Evolutionary conservation across 1,284 basidiomycete genomes (phyloP), one percentile per base, ranked within the genome.

Genomic region (Pyrrhoderma lamaoense): DNA sequence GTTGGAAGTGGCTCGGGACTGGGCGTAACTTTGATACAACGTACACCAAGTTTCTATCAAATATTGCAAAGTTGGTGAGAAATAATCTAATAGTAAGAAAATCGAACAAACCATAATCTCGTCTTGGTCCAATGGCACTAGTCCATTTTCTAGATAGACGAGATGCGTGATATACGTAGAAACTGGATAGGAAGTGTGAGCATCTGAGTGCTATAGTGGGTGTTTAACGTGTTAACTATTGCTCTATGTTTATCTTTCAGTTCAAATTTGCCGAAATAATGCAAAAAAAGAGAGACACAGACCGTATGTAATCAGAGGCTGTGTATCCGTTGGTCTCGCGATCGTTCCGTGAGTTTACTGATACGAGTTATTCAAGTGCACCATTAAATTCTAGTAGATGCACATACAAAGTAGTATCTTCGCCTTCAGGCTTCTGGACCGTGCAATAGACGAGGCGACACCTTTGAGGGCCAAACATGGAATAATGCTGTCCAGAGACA

Each of bases 341-440:
- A 64, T 99, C 95, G 59, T 93, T 93, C 55, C 75, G 77, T 13
- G 82, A 75, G 64, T 98, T 99, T 51, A 99, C 91, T 93, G 56
- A 27, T 3, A 36, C 9, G 19, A 4, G 9, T 8, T 3, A 16
- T 16, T 47, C 21, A 43, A 27, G 42, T 55, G 36, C 59, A 42
- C 38, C 22, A 14, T 13, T 22, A 25, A 11, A 8, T 21, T 42
- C 21, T 19, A 23, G 16, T 39, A 48, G 45, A 22, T 16, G n/a
- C 1, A 67, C 85, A 68, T 60, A 92, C 89, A 68, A 1, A 99
- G 74, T 25, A 99, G 68, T 11, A 97, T 76, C 65, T 97, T 98
- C 36, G 84, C 85, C 36, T 76, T 75, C 13, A 97, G 71, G 7
- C 76, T 74, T 2, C 70, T 68, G 13, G 91, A 93, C 38, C 77